A percentile compares a stretch with the other conserved stretches of the same genome.
phyloP scores from a whole-genome alignment of 805 yeast species.

The Cyberlindnera mycetangii region DNA sequence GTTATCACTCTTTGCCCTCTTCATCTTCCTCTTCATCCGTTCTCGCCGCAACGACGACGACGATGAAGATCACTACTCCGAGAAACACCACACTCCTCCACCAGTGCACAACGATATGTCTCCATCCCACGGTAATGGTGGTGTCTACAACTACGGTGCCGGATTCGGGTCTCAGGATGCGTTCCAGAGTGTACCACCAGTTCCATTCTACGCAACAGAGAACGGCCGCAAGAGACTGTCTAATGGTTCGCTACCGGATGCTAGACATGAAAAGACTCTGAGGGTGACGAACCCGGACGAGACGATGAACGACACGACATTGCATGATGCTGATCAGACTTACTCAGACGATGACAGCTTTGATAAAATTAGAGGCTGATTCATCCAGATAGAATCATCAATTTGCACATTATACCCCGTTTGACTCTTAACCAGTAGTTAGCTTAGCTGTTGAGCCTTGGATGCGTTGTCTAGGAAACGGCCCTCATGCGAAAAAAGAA shows the following conservation, averaged over 20 bases:
- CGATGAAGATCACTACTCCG: slow-evolving; percentile 17
- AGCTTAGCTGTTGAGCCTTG: background rate
- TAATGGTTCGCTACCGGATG: slow-evolving; percentile 55
- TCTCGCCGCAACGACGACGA: slow-evolving; percentile 15
- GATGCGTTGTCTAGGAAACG: background rate
- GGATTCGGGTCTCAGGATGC: slow-evolving; percentile 12
- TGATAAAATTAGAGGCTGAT: background rate
- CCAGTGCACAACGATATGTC: slow-evolving; percentile 16
- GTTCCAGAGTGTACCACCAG: slow-evolving; percentile 17
- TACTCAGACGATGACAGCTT: slow-evolving; percentile 16
- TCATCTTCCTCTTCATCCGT: slow-evolving; percentile 19
- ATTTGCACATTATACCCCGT: no score
- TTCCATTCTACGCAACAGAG: slow-evolving; percentile 20
- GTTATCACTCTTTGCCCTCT: slow-evolving; percentile 33
- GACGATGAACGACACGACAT: slow-evolving; percentile 17
- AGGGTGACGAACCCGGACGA: slow-evolving; percentile 49
- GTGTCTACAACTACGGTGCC: slow-evolving; percentile 4
- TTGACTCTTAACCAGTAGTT: no score
- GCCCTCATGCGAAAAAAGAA: no score
- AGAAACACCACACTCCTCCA: slow-evolving; percentile 13
- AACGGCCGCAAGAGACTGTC: slow-evolving; percentile 48
- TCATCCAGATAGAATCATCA: no score
- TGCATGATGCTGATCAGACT: slow-evolving; percentile 12
- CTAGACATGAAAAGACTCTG: slow-evolving; percentile 41
- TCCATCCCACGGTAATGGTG: slow-evolving; percentile 4